Base-by-base conservation (phyloP, 1,284 basidiomycete genomes). In the Ustilago esculenta region DNA sequence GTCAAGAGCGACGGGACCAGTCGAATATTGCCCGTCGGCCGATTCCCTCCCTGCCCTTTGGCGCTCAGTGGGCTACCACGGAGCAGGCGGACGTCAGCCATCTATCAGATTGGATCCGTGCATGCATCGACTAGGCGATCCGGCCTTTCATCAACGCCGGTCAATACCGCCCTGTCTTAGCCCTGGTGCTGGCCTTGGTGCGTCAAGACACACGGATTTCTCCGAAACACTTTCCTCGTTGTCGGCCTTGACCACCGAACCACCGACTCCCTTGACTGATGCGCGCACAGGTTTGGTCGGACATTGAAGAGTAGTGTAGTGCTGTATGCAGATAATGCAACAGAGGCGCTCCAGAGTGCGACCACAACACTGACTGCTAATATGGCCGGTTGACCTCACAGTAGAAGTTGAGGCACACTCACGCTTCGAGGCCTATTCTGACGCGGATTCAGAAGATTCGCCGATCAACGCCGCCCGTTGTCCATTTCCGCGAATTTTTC, bases 191-290 rank as follows among this genome's bases (percentile, higher is more conserved):
- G n/a, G n/a, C n/a, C n/a, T n/a, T n/a, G n/a, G n/a, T n/a, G n/a
- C n/a, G n/a, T n/a, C n/a, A n/a, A n/a, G n/a, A n/a, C n/a, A 50
- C 59, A 41, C 59, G 53, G 59, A 56, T 52, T 48, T 47, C 34
- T 63, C 59, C 53, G 59, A 63, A 11, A n/a, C n/a, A n/a, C n/a
- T n/a, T n/a, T n/a, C n/a, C n/a, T n/a, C n/a, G n/a, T n/a, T n/a
- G n/a, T n/a, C n/a, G n/a, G n/a, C n/a, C n/a, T n/a, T n/a, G n/a
- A n/a, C n/a, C n/a, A n/a, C n/a, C n/a, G n/a, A n/a, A n/a, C n/a
- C n/a, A n/a, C n/a, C n/a, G n/a, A n/a, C n/a, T n/a, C n/a, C n/a
- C n/a, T n/a, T n/a, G n/a, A n/a, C n/a, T n/a, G n/a, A n/a, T n/a
- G n/a, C n/a, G n/a, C n/a, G n/a, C n/a, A n/a, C n/a, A n/a, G 27